Evolutionary conservation across 2,329 filamentous ascomycete species (phyloP).

Genomic region (Beauveria asiatica): DNA sequence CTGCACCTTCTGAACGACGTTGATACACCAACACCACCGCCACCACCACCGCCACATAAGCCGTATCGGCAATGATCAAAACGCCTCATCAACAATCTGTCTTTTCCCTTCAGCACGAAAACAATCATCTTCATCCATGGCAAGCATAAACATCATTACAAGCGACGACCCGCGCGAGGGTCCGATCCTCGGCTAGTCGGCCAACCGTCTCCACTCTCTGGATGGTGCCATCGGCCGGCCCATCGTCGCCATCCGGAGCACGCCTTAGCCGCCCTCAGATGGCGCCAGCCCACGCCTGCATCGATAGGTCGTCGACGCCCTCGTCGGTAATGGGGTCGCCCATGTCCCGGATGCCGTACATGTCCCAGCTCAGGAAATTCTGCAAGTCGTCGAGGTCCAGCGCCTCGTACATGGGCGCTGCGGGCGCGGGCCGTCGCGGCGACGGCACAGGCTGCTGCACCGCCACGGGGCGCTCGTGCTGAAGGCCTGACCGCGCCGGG

Average conservation of each 20-base stretch:
- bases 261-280: conserved; percentile 2
- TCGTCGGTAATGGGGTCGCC: conserved; percentile 28
- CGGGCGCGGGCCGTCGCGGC: conserved; percentile 14
- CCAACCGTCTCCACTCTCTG: background rate
- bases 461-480: conserved; percentile 28
- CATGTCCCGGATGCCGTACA: conserved; percentile 34
- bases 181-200: background rate
- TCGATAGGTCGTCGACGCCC: conserved; percentile 22
- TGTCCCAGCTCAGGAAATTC: conserved; percentile 31
- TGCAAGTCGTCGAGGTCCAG: conserved; percentile 31
- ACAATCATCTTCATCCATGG: background rate
- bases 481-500: conserved; percentile 24
- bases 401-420: conserved; percentile 25
- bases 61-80: background rate
- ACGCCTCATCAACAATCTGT: background rate
- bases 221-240: conserved; percentile 6
- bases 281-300: conserved; percentile 12
- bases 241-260: conserved; percentile 4
- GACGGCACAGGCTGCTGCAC: conserved; percentile 17
- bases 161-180: conserved; percentile 3
- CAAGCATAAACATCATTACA: background rate
- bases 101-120: background rate
- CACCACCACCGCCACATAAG: background rate
- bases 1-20: conserved; percentile 8
- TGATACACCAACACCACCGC: background rate